phyloP scores from a whole-genome alignment of 164 flowering plant genomes.

The Magnolia sinica region DNA sequence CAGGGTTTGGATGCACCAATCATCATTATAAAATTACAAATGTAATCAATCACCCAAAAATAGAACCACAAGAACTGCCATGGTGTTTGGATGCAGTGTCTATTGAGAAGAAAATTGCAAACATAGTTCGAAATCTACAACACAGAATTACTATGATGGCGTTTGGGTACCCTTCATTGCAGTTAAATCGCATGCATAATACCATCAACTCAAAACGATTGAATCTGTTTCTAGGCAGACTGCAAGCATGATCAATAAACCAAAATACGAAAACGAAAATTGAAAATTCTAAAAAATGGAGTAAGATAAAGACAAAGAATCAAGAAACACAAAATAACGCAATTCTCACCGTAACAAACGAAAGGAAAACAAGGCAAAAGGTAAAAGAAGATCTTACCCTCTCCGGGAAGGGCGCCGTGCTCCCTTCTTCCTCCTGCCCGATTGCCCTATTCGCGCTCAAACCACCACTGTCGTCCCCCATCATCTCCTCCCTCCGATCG shows the following conservation, averaged over 20 bases:
- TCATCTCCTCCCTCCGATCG: slow-evolving; percentile 17
- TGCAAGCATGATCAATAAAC: too few relatives aligned
- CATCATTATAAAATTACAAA: neutral
- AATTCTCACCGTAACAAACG: neutral
- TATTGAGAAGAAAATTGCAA: too few relatives aligned
- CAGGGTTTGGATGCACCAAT: neutral
- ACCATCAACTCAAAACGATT: too few relatives aligned
- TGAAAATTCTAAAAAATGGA: neutral
- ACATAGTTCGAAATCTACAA: too few relatives aligned
- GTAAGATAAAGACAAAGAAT: neutral
- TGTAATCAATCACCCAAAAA: neutral
- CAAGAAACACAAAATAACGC: neutral
- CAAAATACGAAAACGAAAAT: neutral
- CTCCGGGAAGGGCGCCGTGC: slow-evolving; percentile 70
- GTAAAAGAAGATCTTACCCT: slow-evolving; percentile 34
- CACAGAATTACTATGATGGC: too few relatives aligned
- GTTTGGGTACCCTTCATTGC: too few relatives aligned
- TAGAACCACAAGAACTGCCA: neutral
- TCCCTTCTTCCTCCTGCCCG: slow-evolving; percentile 70
- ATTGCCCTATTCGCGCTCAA: slow-evolving; percentile 67
- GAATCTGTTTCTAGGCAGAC: too few relatives aligned
- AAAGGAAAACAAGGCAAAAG: neutral
- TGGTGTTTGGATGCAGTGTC: too few relatives aligned
- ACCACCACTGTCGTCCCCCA: slow-evolving; percentile 68
- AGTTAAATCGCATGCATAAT: too few relatives aligned